phyloP scores from a whole-genome alignment of 1,139 yeast genomes.

The Saccharomyces hybrid region DNA sequence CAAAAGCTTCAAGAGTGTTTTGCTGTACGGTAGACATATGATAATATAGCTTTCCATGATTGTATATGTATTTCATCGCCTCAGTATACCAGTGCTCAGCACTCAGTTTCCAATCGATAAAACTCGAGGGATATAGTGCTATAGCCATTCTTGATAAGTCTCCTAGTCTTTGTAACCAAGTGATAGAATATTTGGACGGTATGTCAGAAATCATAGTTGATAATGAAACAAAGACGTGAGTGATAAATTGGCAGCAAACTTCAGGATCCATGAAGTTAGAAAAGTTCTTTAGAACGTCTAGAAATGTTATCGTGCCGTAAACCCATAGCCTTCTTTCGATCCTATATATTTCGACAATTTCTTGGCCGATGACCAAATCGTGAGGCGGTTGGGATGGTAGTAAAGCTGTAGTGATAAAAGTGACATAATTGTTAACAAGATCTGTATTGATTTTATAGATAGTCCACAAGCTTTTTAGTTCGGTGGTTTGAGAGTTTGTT shows the following conservation, averaged over 20 bases:
- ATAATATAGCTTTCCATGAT: conserved; percentile 73
- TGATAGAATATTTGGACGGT: conserved; percentile 41
- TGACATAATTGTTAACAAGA: conserved; percentile 60
- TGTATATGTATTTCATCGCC: conserved; percentile 63
- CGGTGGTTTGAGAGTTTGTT: conserved; percentile 42
- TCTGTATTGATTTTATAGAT: conserved; percentile 62
- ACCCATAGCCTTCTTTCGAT: conserved; percentile 78
- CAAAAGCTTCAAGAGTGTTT: conserved; percentile 71
- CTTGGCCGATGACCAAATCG: conserved; percentile 44
- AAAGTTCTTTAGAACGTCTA: conserved; percentile 72
- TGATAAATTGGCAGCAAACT: conserved; percentile 37
- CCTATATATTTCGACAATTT: conserved; percentile 65
- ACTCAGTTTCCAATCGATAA: conserved; percentile 73
- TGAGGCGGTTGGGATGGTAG: conserved; percentile 56
- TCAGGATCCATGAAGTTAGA: conserved; percentile 43
- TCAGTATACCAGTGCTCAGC: conserved; percentile 73
- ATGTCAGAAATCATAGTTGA: conserved; percentile 47
- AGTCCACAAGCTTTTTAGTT: conserved; percentile 56
- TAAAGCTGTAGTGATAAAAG: conserved; percentile 61
- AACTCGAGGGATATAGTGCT: conserved; percentile 66
- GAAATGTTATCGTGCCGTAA: conserved; percentile 69
- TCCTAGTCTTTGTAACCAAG: conserved; percentile 79
- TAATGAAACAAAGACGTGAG: conserved; percentile 35
- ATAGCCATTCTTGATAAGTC: conserved; percentile 79
- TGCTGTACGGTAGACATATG: conserved; percentile 81